These are phyloP conservation scores for Pisolithus marmoratus DNA, from an alignment of 768 basidiomycete species.

Conservation along the genomic window DNA sequence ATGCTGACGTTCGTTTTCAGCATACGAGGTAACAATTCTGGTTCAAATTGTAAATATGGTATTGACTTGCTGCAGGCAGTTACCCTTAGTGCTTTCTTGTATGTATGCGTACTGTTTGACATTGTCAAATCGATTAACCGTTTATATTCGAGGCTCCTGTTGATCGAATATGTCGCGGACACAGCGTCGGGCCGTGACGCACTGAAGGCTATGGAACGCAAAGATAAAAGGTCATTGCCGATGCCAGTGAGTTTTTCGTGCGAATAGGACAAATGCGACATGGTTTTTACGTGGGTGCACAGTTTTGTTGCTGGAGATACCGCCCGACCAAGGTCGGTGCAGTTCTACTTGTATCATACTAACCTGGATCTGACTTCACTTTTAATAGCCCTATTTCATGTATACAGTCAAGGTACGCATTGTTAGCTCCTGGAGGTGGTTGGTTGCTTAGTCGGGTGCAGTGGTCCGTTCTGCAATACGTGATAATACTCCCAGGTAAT, in stretches of 20 bases:
- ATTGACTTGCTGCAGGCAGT: constrained; percentile 48
- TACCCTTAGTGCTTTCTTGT: constrained; percentile 85
- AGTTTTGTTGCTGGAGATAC: constrained; percentile 82
- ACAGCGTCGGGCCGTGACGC: constrained; percentile 60
- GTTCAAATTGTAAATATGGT: constrained; percentile 3
- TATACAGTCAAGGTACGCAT: constrained; percentile 68
- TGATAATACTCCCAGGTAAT: constrained; percentile 59
- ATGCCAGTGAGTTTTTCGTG: constrained; percentile 46
- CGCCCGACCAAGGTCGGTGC: constrained; percentile 64
- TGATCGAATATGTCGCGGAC: constrained; percentile 80
- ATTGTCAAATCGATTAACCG: neutral
- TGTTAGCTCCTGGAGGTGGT: neutral
- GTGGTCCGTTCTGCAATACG: constrained; percentile 90
- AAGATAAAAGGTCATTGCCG: constrained; percentile 72
- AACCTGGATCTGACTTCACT: constrained; percentile 1
- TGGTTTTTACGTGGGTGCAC: constrained; percentile 1
- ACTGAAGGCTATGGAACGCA: constrained; percentile 63
- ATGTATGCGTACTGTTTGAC: constrained; percentile 19
- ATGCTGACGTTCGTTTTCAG: constrained; percentile 29
- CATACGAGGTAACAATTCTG: constrained; percentile 53
- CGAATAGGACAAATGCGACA: neutral
- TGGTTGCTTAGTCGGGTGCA: constrained; percentile 21
- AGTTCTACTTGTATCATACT: constrained; percentile 1
- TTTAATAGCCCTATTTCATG: constrained; percentile 73
- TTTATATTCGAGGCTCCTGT: constrained; percentile 48